Conservation (phyloP, 257 asterid genomes). For the Solanum commersonii region DNA sequence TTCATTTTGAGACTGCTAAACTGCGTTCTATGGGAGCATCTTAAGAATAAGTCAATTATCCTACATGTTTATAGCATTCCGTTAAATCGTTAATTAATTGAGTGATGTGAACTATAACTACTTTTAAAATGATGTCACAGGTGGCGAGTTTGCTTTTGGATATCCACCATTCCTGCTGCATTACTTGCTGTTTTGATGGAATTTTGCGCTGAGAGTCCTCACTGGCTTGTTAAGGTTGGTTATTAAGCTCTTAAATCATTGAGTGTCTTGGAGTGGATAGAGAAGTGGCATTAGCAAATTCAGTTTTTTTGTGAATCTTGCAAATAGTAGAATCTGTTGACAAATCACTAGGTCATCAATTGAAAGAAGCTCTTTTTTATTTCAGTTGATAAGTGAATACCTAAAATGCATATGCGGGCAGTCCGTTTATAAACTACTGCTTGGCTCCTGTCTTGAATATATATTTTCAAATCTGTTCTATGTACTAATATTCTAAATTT, state of each 20-base stretch:
- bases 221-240: constrained; percentile 82
- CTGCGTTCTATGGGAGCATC: not conserved
- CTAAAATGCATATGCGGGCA: not conserved
- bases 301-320: not conserved
- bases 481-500: not conserved
- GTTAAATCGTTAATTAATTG: not conserved
- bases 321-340: not conserved
- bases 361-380: not conserved
- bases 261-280: not conserved
- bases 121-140: constrained; percentile 25
- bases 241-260: not conserved
- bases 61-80: not conserved
- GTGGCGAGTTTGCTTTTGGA: constrained; percentile 99
- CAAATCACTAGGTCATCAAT: not conserved
- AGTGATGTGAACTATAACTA: not conserved
- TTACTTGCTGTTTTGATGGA: constrained; percentile 67
- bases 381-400: not conserved
- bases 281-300: not conserved
- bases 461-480: not conserved
- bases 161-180: constrained; percentile 74
- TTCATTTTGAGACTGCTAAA: not conserved
- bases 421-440: not conserved
- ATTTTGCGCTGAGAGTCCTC: constrained; percentile 84
- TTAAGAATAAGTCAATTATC: not conserved
- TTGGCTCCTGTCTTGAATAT: not conserved